Base-by-base conservation (phyloP, 768 basidiomycete genomes). In the Collybia mongolica region DNA sequence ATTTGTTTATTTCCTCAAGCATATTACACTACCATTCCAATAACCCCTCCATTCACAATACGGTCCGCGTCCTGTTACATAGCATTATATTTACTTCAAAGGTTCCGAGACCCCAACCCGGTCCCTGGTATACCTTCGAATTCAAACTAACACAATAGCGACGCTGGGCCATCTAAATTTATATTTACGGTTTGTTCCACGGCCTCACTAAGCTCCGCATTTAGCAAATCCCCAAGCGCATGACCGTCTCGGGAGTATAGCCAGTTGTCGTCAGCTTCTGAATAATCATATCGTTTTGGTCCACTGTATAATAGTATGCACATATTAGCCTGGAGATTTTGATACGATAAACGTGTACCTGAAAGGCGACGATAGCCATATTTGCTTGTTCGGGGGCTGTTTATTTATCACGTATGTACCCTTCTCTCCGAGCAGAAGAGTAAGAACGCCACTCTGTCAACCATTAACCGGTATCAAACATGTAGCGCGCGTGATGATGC, bases 401-500 rank as follows among this genome's bases (percentile, higher is more conserved):
- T 96, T 97, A 70, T 97, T 97, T 69, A 97, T 86, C 23, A 96
- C 94, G 70, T 96, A 97, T 9, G 90, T 96, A 12, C 92, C 93
- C 48, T 84, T 72, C 36, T 76, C 70, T 24, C 86, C 93, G 14
- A 95, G 74, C 43, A 74, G 75, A 39, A 96, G 79, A 1, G 93
- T 97, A 28, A 97, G 66, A 24, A 97, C 94, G n/a, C 94, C 94
- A 60, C 87, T 85, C 94, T 96, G 65, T 4, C 23, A 48, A 37
- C 17, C 15, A 18, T 23, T 26, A 15, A 26, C 22, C 52, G 1
- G 39, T 35, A 26, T 20, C 48, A 41, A 58, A 39, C 23, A 29
- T 12, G 24, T 49, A 51, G 44, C 18, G 37, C 26, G 28, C 19
- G 28, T 47, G 3, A 44, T 12, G 14, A 15, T 36, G 42, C 11